Base-by-base conservation (phyloP, 179 eudicot genomes). In the Beta macrorhiza region DNA sequence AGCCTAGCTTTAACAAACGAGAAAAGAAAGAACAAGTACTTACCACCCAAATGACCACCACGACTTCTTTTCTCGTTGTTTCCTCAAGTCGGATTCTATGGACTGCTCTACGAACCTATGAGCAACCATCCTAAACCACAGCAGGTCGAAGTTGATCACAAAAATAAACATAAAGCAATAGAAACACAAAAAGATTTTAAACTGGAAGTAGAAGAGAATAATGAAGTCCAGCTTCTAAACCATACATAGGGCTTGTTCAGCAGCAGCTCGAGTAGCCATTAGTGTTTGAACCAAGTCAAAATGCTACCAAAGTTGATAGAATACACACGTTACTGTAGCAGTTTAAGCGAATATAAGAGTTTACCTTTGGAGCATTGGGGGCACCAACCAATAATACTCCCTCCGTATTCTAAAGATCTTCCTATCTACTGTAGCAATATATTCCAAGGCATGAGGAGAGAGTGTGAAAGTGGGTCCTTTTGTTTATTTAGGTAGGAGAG, bases 1-100 rank as follows among this genome's bases (percentile, higher is more conserved):
- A 56, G 44, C 55, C 69, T 68, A 22, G 68, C 79, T 57, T 52
- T 70, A 58, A 78, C n/a, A 65, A 56, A 51, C 67, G 37, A 1
- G 65, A 57, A 69, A 22, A 63, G 57, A 45, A 56, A 78, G 68
- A 58, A 62, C 73, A 53, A 47, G 22, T 5, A n/a, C 59, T 55
- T 73, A 94, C 99, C 99, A 89, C 83, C 98, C 98, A 86, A 97
- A 87, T 79, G 97, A 81, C 98, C 97, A 97, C 99, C 99, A 97
- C 65, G 99, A 91, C 83, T 89, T 93, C 82, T 91, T 94, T 71
- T 91, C 79, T 78, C 89, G 88, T 85, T 97, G 93, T 80, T 87
- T 92, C 72, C 77, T 90, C 81, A 80, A 62, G 82, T 91, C 93
- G 55, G 97, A 89, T 74, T 88, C 93, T 72, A 83, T 76, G 42